phyloP scores from a whole-genome alignment of 2,329 filamentous ascomycete genomes.

The Botryotinia convoluta region DNA sequence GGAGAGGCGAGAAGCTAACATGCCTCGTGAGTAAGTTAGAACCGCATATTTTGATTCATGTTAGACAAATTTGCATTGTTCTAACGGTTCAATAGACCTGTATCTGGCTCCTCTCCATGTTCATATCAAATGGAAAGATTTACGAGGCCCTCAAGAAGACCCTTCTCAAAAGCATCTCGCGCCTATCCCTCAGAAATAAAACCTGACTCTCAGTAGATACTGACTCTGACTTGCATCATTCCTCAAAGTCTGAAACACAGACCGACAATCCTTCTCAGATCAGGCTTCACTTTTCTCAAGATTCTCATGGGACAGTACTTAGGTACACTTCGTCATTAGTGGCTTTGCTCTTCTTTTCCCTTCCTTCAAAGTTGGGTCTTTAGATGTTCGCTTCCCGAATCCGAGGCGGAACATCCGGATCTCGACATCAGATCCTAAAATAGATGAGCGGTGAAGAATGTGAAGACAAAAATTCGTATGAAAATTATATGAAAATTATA shows the following conservation, averaged over 20 bases:
- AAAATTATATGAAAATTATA: background rate
- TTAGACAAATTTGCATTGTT: background rate
- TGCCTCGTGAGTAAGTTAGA: background rate
- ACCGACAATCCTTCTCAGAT: constrained; percentile 11
- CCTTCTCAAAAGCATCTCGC: background rate
- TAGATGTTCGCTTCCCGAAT: constrained; percentile 12
- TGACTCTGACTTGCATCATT: background rate
- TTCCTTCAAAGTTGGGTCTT: background rate
- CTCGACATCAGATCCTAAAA: constrained; percentile 12
- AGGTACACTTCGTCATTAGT: background rate
- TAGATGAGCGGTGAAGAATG: constrained; percentile 17
- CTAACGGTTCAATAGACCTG: constrained; percentile 2
- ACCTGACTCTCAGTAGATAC: background rate
- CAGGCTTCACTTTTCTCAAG: background rate
- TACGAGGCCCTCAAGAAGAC: background rate
- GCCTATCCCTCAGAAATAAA: background rate
- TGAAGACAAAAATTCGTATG: background rate
- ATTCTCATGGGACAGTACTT: constrained; percentile 10
- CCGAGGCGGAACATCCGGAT: constrained; percentile 9
- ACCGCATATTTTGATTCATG: constrained; percentile 16
- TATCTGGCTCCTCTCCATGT: background rate
- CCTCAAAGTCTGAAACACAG: background rate
- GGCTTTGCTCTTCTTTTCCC: constrained; percentile 4
- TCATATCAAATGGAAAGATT: background rate
- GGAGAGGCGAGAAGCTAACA: constrained; percentile 1